Base-by-base conservation (phyloP, 2,329 filamentous ascomycete species). In the Mycosphaerella sp. region DNA sequence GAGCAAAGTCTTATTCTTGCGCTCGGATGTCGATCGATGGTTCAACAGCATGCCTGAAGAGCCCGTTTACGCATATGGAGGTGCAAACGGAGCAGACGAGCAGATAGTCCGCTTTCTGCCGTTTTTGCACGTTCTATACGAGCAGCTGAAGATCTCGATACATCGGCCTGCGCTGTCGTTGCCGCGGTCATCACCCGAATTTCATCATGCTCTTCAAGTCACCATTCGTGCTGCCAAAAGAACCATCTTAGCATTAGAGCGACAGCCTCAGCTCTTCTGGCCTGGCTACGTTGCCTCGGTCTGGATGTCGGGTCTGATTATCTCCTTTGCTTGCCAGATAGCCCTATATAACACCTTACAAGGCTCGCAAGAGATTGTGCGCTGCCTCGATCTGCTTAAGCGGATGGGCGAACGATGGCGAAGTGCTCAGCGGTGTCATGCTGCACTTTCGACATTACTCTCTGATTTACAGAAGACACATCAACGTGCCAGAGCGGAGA, bases 281-380 rank as follows among this genome's bases (percentile, higher is more conserved):
- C 69, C 68, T 0, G 66, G 66, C 0, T 65, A 64, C 9, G 56
- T 71, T 21, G 68, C 68, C 0, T 64, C 67, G 1, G 56, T 61
- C 0, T 71, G 69, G 69, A 71, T 70, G 66, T 63, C 66, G 6
- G 68, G 69, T 6, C 58, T 71, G 1, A 64, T 70, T 4, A 54
- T 71, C 6, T 66, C 67, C 1, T 69, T 69, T 50, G 65, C 67
- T 6, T 60, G 59, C 32, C 59, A 65, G n/a, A 55, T 69, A 17
- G 58, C 61, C 8, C 50, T 64, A 6, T 68, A 68, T 25, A 56
- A 55, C 34, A 57, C 58, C 18, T 48, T 37, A 3, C 58, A 62
- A 49, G 59, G 58, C 40, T 60, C 58, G 25, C 55, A 57, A 18
- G 57, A 58, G 42, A 59, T 58, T 25, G 32, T 56, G 9, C 57